Percentiles rank a stretch among this genome's conserved stretches.
Evolutionary conservation across 352 stramenopile species (phyloP).

Genomic region (Phytophthora sojae): DNA sequence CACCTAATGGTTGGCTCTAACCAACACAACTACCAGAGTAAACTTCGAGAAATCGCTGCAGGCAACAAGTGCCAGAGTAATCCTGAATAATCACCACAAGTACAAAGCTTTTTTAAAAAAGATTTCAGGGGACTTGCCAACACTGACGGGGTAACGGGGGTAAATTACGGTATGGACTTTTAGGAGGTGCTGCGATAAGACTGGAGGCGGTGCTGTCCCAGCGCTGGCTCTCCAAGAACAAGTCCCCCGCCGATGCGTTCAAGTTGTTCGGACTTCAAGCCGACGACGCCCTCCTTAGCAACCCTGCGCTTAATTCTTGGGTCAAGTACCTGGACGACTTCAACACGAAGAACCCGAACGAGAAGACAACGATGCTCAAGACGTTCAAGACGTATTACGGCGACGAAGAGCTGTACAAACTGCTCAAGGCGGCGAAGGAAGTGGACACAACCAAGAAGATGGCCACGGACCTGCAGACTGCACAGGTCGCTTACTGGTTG

Average conservation of each 20-base stretch:
- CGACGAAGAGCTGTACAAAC: neutral
- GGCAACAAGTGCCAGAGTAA: too few relatives aligned
- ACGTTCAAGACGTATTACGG: neutral
- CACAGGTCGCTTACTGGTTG: conserved; percentile 6
- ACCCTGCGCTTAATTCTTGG: neutral
- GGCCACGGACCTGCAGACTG: conserved; percentile 3
- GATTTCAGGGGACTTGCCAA: too few relatives aligned
- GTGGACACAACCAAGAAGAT: neutral
- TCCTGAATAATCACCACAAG: neutral
- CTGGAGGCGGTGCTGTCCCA: neutral
- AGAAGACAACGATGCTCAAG: conserved; percentile 10
- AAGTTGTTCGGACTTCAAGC: neutral
- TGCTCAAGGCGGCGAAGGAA: neutral
- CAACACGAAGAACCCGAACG: neutral
- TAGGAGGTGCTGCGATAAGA: conserved; percentile 5
- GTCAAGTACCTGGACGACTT: conserved; percentile 9
- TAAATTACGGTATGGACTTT: neutral
- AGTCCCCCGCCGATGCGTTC: neutral
- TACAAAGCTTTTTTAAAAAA: neutral
- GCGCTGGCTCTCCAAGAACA: neutral
- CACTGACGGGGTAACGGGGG: too few relatives aligned
- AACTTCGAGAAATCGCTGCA: too few relatives aligned
- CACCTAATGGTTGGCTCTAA: too few relatives aligned
- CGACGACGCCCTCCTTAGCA: neutral
- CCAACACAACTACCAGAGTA: too few relatives aligned